A percentile compares a stretch with the other conserved stretches of the same genome.
Evolutionary conservation across 192 early-diverging fungal genomes (phyloP).

Genomic region (Entophlyctis luteolus): DNA sequence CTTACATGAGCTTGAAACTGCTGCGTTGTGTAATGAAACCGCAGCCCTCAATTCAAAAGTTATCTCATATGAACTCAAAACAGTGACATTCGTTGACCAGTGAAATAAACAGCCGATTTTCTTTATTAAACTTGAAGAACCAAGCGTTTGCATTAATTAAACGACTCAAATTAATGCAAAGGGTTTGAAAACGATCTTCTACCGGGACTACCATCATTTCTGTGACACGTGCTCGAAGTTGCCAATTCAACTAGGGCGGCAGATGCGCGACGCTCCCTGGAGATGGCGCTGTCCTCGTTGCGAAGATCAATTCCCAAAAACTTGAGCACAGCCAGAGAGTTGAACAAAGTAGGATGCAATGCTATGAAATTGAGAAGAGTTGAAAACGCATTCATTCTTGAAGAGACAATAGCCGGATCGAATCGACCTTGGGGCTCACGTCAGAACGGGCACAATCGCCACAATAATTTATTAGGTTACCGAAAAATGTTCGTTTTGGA

Average conservation of each 20-base stretch:
- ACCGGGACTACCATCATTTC: neutral
- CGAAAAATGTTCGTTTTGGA: neutral
- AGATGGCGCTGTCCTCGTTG: neutral
- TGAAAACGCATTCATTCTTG: slow-evolving; percentile 17
- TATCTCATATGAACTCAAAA: too few relatives aligned
- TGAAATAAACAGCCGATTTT: too few relatives aligned
- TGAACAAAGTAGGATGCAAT: slow-evolving; percentile 19
- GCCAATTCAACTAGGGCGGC: neutral
- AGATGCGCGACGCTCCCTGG: neutral
- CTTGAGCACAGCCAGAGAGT: slow-evolving; percentile 1
- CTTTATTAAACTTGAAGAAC: neutral
- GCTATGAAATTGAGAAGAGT: slow-evolving; percentile 21
- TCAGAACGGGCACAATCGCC: too few relatives aligned
- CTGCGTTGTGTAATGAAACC: too few relatives aligned
- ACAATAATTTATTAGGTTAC: too few relatives aligned
- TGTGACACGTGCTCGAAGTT: neutral
- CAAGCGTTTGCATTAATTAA: too few relatives aligned
- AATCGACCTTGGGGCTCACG: slow-evolving; percentile 16
- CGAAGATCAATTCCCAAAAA: slow-evolving; percentile 16
- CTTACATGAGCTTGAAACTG: too few relatives aligned
- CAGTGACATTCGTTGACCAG: too few relatives aligned
- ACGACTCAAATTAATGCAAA: neutral
- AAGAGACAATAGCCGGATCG: neutral
- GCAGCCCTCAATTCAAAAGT: too few relatives aligned
- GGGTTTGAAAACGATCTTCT: slow-evolving; percentile 17